These are phyloP conservation scores for Stropharia rugosoannulata DNA, from an alignment of 768 basidiomycete species.

Conservation along the genomic window DNA sequence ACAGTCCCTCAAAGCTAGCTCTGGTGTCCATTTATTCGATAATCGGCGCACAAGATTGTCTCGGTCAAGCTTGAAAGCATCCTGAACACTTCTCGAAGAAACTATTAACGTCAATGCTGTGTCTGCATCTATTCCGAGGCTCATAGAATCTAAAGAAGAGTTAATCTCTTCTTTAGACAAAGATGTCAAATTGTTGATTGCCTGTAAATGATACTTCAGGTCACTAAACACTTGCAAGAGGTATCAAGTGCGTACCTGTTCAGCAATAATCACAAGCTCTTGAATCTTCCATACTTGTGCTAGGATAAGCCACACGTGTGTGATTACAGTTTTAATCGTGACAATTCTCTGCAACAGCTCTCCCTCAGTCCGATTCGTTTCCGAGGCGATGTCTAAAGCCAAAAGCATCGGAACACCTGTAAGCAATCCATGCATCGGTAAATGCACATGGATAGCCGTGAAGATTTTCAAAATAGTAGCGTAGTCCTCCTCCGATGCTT, in stretches of 20 bases:
- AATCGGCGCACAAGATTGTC: conserved; percentile 54
- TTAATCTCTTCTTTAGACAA: conserved; percentile 5
- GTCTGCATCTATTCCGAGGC: conserved; percentile 16
- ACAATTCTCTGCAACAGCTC: conserved; percentile 40
- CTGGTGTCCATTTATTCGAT: conserved; percentile 66
- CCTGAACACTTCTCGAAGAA: conserved; percentile 52
- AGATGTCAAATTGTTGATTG: conserved; percentile 13
- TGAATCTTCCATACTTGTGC: conserved; percentile 69
- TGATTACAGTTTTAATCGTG: conserved; percentile 62
- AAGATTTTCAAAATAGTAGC: conserved; percentile 69
- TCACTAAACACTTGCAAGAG: neutral
- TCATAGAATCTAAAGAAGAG: neutral
- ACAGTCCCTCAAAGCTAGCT: conserved; percentile 77
- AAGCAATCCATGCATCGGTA: conserved; percentile 75
- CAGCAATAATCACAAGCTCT: conserved; percentile 51
- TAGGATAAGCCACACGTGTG: conserved; percentile 64
- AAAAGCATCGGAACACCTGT: conserved; percentile 85
- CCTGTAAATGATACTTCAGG: conserved; percentile 1
- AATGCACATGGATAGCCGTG: conserved; percentile 60
- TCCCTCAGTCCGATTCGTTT: conserved; percentile 39
- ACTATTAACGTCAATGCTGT: conserved; percentile 56
- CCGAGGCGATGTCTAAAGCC: conserved; percentile 60
- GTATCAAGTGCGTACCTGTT: conserved; percentile 44
- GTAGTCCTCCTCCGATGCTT: conserved; percentile 75
- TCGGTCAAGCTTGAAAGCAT: conserved; percentile 63